Conservation (phyloP, 495 filamentous ascomycete species). For the Trichoderma parareesei region DNA sequence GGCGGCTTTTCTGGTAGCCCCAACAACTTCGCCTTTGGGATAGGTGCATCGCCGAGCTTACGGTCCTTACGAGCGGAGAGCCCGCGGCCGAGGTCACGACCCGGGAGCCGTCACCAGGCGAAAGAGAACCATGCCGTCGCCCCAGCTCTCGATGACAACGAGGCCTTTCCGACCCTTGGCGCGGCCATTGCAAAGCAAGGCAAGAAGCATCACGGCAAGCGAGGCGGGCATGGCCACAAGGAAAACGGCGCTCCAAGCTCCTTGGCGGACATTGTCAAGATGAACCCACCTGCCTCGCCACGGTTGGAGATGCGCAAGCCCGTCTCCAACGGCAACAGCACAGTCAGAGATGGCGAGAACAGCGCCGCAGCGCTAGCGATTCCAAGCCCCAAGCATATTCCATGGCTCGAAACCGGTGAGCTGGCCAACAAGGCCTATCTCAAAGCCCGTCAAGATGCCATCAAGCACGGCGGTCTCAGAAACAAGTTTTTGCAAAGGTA, state of each 20-base stretch:
- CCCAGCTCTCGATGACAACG: slow-evolving; percentile 82
- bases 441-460: slow-evolving; percentile 86
- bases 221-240: slow-evolving; percentile 67
- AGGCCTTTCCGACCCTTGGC: slow-evolving; percentile 91
- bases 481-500: slow-evolving; percentile 98
- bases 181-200: slow-evolving; percentile 67
- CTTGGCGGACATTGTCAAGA: slow-evolving; percentile 90
- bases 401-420: slow-evolving; percentile 94
- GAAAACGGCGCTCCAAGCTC: slow-evolving; percentile 63
- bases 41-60: slow-evolving; percentile 56
- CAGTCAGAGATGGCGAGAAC: slow-evolving; percentile 59
- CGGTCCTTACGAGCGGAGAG: slow-evolving; percentile 47
- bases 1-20: slow-evolving; percentile 44
- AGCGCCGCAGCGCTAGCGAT: slow-evolving; percentile 76
- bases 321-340: slow-evolving; percentile 45
- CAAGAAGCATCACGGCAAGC: slow-evolving; percentile 87
- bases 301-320: slow-evolving; percentile 43
- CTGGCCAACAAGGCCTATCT: slow-evolving; percentile 88
- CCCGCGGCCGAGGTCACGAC: slow-evolving; percentile 70
- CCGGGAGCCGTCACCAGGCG: slow-evolving; percentile 75
- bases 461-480: slow-evolving; percentile 88
- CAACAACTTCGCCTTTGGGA: slow-evolving; percentile 41
- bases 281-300: slow-evolving; percentile 57
- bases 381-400: slow-evolving; percentile 80
- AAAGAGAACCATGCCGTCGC: slow-evolving; percentile 59